phyloP scores from a whole-genome alignment of 2,329 filamentous ascomycete species.

The Penicillium oxalicum region DNA sequence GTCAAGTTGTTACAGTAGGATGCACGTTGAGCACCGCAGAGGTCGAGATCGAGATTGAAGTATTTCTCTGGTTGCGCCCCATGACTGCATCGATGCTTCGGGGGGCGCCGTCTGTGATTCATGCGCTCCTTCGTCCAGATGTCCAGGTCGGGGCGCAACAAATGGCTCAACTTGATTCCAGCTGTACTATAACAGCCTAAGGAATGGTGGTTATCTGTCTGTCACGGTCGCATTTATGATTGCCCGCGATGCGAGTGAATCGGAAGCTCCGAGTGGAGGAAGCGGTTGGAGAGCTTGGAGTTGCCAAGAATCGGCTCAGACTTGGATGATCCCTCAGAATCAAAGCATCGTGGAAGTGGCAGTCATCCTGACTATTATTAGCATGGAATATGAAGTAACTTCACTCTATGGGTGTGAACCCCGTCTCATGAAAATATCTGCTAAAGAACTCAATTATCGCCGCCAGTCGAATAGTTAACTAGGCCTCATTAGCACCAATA shows the following conservation, averaged over 20 bases:
- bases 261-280: not conserved
- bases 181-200: not conserved
- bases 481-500: not conserved
- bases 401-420: too few species aligned
- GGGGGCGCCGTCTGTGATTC: not conserved
- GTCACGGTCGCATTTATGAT: not conserved
- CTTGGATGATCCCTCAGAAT: not conserved
- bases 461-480: not conserved
- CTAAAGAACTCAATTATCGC: not conserved
- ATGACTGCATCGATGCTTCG: not conserved
- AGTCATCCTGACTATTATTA: too few species aligned
- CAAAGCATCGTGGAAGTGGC: not conserved
- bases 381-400: too few species aligned
- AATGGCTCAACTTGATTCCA: not conserved
- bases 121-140: not conserved
- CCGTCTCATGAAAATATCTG: too few species aligned
- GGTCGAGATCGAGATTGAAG: not conserved
- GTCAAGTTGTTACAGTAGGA: not conserved
- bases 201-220: not conserved
- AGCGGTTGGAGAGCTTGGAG: not conserved
- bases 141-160: not conserved
- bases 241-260: not conserved
- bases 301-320: not conserved
- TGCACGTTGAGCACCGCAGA: not conserved
- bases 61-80: slow-evolving; percentile 2